Percentiles rank a stretch among this genome's conserved stretches.
These are phyloP conservation scores for Mortierella sp. DNA, from an alignment of 371 early-diverging fungal species.

Conservation along the genomic window DNA sequence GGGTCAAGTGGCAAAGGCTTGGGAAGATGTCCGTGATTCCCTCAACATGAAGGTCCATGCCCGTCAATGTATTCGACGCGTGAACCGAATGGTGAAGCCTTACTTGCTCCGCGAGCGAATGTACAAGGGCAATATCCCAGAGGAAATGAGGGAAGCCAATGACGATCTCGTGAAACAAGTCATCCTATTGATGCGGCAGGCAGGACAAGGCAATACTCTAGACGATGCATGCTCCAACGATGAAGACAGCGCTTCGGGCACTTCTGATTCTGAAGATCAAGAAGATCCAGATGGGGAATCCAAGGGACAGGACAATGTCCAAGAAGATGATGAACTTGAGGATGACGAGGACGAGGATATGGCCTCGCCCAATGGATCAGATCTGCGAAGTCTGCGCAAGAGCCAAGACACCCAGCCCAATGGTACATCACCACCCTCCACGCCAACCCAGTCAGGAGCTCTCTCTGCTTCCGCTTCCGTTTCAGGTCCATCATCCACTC, in stretches of 20 bases:
- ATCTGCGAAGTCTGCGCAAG: constrained; percentile 12
- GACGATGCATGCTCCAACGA: constrained; percentile 35
- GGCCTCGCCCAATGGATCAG: constrained; percentile 25
- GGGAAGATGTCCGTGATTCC: constrained; percentile 43
- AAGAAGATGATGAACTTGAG: constrained; percentile 35
- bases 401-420: constrained; percentile 4
- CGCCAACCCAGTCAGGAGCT: constrained; percentile 17
- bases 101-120: constrained; percentile 38
- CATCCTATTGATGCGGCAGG: constrained; percentile 37
- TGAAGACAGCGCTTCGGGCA: constrained; percentile 17
- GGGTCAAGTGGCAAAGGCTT: constrained; percentile 43
- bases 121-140: constrained; percentile 42
- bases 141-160: constrained; percentile 40
- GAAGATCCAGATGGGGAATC: constrained; percentile 15
- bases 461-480: constrained; percentile 9
- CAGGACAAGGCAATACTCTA: constrained; percentile 17
- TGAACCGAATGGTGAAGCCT: constrained; percentile 44
- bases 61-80: constrained; percentile 38
- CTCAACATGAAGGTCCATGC: constrained; percentile 49
- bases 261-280: constrained; percentile 27
- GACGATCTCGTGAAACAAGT: constrained; percentile 46
- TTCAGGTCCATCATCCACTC: constrained; percentile 15
- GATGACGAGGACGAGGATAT: constrained; percentile 34
- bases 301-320: constrained; percentile 16
- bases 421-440: constrained; percentile 12